These are phyloP conservation scores for Mycena vulgaris DNA, from an alignment of 768 basidiomycete genomes.

Conservation along the genomic window DNA sequence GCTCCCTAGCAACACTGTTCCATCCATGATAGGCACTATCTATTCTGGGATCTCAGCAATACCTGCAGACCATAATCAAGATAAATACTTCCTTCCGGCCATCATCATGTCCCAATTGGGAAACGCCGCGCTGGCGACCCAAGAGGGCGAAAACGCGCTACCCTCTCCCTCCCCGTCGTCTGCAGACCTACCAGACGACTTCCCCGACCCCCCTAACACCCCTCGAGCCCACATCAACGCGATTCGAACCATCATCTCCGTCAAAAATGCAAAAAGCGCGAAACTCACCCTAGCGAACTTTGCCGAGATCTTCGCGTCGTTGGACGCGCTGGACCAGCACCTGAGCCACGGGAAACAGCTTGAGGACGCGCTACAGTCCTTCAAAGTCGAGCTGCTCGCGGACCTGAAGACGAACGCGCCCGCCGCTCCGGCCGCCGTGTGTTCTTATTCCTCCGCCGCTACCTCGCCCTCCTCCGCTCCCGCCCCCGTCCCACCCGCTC, in stretches of 20 bases:
- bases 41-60: too few relatives aligned
- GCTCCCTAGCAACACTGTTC: too few relatives aligned
- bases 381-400: too few relatives aligned
- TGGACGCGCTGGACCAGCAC: not conserved
- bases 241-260: not conserved
- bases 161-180: not conserved
- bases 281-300: not conserved
- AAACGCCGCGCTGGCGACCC: not conserved
- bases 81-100: too few relatives aligned
- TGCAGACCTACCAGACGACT: not conserved
- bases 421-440: too few relatives aligned
- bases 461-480: too few relatives aligned
- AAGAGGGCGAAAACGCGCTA: not conserved
- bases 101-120: conserved; percentile 5
- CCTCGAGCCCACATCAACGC: not conserved
- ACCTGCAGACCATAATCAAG: too few relatives aligned
- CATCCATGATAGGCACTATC: too few relatives aligned
- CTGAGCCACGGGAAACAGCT: not conserved
- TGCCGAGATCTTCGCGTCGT: not conserved
- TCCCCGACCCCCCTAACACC: not conserved
- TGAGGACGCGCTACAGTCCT: not conserved
- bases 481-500: too few relatives aligned
- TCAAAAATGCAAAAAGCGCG: not conserved
- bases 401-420: too few relatives aligned
- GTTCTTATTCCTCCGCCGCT: too few relatives aligned